These are phyloP conservation scores for Aspergillus candidus DNA, from an alignment of 2,329 filamentous ascomycete genomes.

Conservation along the genomic window DNA sequence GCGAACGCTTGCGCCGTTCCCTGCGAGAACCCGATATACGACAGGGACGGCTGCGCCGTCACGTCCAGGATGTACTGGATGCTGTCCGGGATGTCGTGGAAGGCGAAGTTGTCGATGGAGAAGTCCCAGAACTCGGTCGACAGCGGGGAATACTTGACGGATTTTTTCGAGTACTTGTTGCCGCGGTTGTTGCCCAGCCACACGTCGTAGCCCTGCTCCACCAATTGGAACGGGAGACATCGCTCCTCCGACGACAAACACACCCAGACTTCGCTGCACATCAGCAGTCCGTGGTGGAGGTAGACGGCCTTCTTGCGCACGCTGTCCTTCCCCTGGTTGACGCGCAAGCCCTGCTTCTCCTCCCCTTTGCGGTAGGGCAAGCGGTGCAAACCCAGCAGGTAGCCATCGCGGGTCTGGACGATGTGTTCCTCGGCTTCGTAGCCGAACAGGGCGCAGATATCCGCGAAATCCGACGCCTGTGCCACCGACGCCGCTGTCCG, in stretches of 20 bases:
- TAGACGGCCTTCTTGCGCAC: slow-evolving; percentile 82
- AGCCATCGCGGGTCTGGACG: slow-evolving; percentile 89
- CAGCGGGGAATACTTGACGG: slow-evolving; percentile 65
- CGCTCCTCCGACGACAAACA: slow-evolving; percentile 80
- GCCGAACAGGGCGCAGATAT: slow-evolving; percentile 85
- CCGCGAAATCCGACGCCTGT: slow-evolving; percentile 83
- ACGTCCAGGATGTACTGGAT: slow-evolving; percentile 86
- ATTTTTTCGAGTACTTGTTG: slow-evolving; percentile 99
- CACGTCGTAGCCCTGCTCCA: slow-evolving; percentile 89
- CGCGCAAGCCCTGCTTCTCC: slow-evolving; percentile 67
- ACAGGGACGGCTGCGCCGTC: slow-evolving; percentile 75
- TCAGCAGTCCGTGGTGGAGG: slow-evolving; percentile 89
- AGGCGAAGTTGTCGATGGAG: slow-evolving; percentile 96
- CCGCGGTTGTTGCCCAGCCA: slow-evolving; percentile 97
- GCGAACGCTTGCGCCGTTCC: slow-evolving; percentile 96
- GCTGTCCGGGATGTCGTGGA: slow-evolving; percentile 92
- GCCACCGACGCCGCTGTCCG: slow-evolving; percentile 69
- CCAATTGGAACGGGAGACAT: slow-evolving; percentile 80
- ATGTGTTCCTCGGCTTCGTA: slow-evolving; percentile 96
- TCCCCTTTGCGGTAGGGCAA: slow-evolving; percentile 78
- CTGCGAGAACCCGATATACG: slow-evolving; percentile 95
- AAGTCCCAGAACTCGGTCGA: slow-evolving; percentile 89
- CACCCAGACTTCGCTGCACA: slow-evolving; percentile 99
- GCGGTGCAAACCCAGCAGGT: slow-evolving; percentile 82
- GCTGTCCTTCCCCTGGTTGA: slow-evolving; percentile 63